phyloP scores from a whole-genome alignment of 768 basidiomycete genomes.

The Brasilioporus rufonigricans region DNA sequence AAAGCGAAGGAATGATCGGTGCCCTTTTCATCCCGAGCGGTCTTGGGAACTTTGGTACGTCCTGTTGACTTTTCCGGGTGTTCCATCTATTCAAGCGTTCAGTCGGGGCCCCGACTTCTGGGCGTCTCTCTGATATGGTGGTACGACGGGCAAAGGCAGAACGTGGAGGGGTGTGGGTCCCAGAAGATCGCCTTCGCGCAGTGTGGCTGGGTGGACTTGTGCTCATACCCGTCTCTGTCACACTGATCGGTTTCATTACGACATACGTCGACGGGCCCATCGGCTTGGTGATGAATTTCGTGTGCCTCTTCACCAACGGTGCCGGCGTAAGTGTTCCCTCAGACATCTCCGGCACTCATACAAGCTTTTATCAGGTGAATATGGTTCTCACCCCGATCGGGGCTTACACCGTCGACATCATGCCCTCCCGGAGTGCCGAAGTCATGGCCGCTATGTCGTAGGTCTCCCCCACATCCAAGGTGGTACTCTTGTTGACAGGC shows the following conservation, averaged over 20 bases:
- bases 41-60: constrained; percentile 25
- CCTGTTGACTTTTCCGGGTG: neutral
- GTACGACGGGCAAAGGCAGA: constrained; percentile 47
- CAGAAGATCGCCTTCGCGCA: constrained; percentile 65
- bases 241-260: constrained; percentile 49
- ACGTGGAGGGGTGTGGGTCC: constrained; percentile 58
- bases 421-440: constrained; percentile 64
- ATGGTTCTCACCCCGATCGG: constrained; percentile 52
- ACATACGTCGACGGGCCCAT: constrained; percentile 46
- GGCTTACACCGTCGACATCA: constrained; percentile 58
- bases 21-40: constrained; percentile 26
- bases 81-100: neutral
- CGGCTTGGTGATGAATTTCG: constrained; percentile 50
- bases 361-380: constrained; percentile 43
- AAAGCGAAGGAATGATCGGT: constrained; percentile 22
- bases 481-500: neutral
- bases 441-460: constrained; percentile 57
- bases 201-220: constrained; percentile 44
- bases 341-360: neutral
- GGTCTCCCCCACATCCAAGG: constrained; percentile 16
- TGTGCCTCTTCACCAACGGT: constrained; percentile 62
- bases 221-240: constrained; percentile 52
- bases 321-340: constrained; percentile 45
- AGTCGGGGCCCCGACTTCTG: constrained; percentile 63
- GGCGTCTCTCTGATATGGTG: constrained; percentile 54